These are phyloP conservation scores for Albifimbria verrucaria DNA, from an alignment of 2,329 filamentous ascomycete genomes.

Conservation along the genomic window DNA sequence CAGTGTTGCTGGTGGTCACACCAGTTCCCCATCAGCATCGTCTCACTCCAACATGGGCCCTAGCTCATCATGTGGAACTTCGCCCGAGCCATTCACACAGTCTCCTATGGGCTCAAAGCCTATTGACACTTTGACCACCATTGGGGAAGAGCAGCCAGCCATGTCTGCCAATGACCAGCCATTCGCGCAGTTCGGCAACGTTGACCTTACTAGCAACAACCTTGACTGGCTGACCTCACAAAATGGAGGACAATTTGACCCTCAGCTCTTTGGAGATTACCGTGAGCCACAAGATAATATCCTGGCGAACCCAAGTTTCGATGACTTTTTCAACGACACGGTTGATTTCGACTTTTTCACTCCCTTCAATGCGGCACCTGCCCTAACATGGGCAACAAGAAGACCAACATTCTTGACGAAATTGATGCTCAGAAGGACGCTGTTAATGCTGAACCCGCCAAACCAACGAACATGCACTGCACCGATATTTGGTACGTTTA, in stretches of 20 bases:
- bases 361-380: constrained; percentile 68
- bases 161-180: constrained; percentile 32
- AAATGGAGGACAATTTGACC: constrained; percentile 84
- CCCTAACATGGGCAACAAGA: constrained; percentile 46
- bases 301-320: constrained; percentile 65
- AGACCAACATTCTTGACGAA: constrained; percentile 66
- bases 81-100: constrained; percentile 71
- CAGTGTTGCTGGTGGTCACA: constrained; percentile 44
- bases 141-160: constrained; percentile 60
- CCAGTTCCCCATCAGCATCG: constrained; percentile 62
- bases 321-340: constrained; percentile 72
- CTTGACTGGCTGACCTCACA: constrained; percentile 76
- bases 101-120: constrained; percentile 67
- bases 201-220: constrained; percentile 47
- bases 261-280: constrained; percentile 87
- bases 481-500: constrained; percentile 84
- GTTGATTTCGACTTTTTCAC: constrained; percentile 78
- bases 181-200: constrained; percentile 26
- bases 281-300: constrained; percentile 85
- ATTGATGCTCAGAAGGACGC: constrained; percentile 73
- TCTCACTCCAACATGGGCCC: constrained; percentile 58
- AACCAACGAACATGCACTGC: constrained; percentile 67
- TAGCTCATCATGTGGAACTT: constrained; percentile 70
- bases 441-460: constrained; percentile 62
- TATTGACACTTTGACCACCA: constrained; percentile 59